Evolutionary conservation across 2,329 filamentous ascomycete species (phyloP).

Genomic region (Colletotrichum camelliae): DNA sequence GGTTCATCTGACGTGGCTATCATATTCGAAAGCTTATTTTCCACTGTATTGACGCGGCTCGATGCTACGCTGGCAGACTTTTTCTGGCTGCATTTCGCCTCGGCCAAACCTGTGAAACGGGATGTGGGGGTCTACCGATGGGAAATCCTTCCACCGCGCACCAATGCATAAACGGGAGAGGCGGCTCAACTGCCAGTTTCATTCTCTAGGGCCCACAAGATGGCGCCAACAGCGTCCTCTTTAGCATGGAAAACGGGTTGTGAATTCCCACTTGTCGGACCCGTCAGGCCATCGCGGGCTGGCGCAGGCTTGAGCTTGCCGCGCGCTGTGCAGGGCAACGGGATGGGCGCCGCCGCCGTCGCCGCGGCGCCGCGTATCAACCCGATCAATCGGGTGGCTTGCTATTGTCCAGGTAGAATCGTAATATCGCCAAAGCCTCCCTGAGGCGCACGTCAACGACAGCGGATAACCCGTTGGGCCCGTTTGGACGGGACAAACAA

Average conservation of each 20-base stretch:
- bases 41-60: neutral
- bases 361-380: neutral
- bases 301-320: neutral
- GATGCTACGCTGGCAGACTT: neutral
- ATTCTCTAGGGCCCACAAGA: neutral
- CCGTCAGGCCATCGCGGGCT: neutral
- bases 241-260: neutral
- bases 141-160: neutral
- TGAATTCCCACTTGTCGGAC: neutral
- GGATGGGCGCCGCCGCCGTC: neutral
- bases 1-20: neutral
- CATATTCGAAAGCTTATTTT: neutral
- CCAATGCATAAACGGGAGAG: neutral
- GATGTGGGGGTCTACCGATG: neutral
- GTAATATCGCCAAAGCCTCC: neutral
- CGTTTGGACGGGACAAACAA: neutral
- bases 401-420: neutral
- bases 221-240: neutral
- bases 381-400: neutral
- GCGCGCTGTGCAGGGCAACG: neutral
- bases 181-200: neutral
- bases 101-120: neutral
- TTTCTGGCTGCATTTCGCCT: neutral
- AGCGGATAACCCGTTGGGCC: neutral
- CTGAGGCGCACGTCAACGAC: neutral